Evolutionary conservation across 495 filamentous ascomycete species (phyloP).

Genomic region (Podospora tetraspora): DNA sequence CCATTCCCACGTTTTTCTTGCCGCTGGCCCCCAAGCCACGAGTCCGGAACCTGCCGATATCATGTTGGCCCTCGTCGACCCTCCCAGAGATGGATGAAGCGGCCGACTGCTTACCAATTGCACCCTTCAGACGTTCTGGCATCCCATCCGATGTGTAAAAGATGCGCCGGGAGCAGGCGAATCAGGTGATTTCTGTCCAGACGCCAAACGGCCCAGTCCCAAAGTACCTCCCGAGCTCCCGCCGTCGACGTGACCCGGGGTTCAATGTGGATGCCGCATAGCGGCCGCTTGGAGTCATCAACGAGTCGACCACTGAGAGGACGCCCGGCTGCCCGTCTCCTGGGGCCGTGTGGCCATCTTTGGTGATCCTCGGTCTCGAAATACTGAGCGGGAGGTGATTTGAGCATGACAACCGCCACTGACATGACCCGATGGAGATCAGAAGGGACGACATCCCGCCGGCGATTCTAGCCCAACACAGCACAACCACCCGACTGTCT

Average conservation of each 20-base stretch:
- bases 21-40: neutral
- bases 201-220: neutral
- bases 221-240: neutral
- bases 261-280: neutral
- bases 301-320: neutral
- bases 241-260: slow-evolving; percentile 1
- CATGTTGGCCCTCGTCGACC: neutral
- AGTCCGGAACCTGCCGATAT: neutral
- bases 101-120: neutral
- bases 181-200: slow-evolving; percentile 5
- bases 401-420: neutral
- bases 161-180: slow-evolving; percentile 17
- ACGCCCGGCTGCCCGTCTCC: neutral
- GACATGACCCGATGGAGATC: neutral
- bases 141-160: slow-evolving; percentile 16
- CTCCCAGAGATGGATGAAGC: neutral
- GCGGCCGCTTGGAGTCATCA: neutral
- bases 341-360: neutral
- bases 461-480: neutral
- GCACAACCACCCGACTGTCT: neutral
- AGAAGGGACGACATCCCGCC: neutral
- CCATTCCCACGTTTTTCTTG: neutral
- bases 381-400: neutral
- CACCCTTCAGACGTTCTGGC: slow-evolving; percentile 14
- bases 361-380: slow-evolving; percentile 3